phyloP scores from a whole-genome alignment of 2,329 filamentous ascomycete genomes.

The Neophaeococcomyces mojaviensis region DNA sequence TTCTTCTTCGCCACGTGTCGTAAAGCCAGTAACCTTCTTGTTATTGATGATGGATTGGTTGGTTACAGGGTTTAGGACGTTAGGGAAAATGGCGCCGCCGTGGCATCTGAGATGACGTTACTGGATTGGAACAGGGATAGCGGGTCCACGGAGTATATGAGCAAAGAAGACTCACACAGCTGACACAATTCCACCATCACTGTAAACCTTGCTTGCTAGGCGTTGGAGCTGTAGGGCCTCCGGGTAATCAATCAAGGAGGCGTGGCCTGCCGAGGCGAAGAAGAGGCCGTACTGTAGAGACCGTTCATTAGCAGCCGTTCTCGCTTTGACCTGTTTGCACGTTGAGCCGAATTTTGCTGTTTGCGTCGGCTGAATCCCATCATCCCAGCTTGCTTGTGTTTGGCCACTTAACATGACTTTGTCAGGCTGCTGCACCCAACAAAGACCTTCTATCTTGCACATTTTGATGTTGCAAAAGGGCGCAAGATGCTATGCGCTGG shows the following conservation, averaged over 20 bases:
- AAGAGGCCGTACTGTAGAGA: constrained; percentile 30
- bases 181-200: constrained; percentile 27
- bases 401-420: too few species aligned
- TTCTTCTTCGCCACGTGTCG: constrained; percentile 30
- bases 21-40: constrained; percentile 34
- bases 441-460: too few species aligned
- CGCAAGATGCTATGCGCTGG: neutral
- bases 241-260: constrained; percentile 35
- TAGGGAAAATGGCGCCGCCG: constrained; percentile 33
- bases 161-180: constrained; percentile 26
- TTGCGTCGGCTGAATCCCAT: neutral
- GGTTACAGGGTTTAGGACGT: constrained; percentile 27
- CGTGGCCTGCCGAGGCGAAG: constrained; percentile 36
- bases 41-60: constrained; percentile 28
- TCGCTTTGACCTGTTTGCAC: neutral
- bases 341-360: neutral
- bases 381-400: neutral
- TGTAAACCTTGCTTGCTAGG: constrained; percentile 26
- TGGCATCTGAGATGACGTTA: constrained; percentile 29
- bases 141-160: neutral
- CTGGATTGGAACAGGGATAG: too few species aligned
- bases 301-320: neutral
- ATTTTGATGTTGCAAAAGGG: neutral
- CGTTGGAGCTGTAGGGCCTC: constrained; percentile 25
- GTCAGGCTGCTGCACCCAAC: too few species aligned